Evolutionary conservation across 306 rosid genomes (phyloP), one percentile per base, ranked within the genome.

Genomic region (Ammopiptanthus mongolicus): DNA sequence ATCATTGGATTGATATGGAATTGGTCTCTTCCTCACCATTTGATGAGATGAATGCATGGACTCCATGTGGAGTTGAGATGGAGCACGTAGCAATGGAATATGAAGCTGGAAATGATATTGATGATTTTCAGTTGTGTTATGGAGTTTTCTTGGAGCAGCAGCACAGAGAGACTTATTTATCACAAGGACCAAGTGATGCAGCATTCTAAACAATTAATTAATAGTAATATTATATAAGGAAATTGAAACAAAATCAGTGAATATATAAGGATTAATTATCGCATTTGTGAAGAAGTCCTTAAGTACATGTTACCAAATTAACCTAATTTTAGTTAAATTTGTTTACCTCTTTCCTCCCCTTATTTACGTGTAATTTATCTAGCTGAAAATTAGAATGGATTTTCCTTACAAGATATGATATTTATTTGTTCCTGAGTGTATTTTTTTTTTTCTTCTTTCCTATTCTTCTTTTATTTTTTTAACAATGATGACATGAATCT

Each of bases 31-130:
- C 78, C 17, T 67, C 65, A 3, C 82, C 17, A 2, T 62, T 72
- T 18, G 76, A 75, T 60, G 83, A 81, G 53, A 33, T 74, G 75
- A 74, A 84, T 80, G 63, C 44, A 37, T 80, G 80, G 84, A 77
- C 64, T 9, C 19, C 78, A 22, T 71, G 50, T 70, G 87, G 50
- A 51, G 61, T 63, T 34, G 79, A 36, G 64, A 71, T 69, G 77
- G 81, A 65, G 18, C 50, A 51, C 69, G 29, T 52, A 8, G 9
- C 25, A 57, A 77, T 37, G 76, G 81, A 65, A 61, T 74, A 51
- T 82, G 80, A 53, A 77, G 81, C 3, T 79, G 47, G 22, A 77
- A 83, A 56, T 76, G 33, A 28, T 0, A 19, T 52, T 37, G 31
- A 76, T 64, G 80, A 69, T 37, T 65, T 74, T 56, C 71, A 81